phyloP scores from a whole-genome alignment of 495 filamentous ascomycete genomes.

The Diplogelasinospora grovesii region DNA sequence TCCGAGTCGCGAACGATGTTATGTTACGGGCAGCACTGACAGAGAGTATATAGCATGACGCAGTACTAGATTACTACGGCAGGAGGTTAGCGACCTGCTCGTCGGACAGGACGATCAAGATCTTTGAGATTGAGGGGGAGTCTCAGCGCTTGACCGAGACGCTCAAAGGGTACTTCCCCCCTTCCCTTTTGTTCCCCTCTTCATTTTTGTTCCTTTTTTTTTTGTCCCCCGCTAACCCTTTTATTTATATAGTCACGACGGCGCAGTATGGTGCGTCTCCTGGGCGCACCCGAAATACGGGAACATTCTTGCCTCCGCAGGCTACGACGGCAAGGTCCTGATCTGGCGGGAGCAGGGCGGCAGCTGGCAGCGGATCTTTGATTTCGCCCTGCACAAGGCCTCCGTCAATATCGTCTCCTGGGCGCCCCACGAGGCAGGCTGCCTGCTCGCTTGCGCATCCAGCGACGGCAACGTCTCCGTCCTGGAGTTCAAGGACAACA shows the following conservation, averaged over 20 bases:
- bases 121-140: conserved; percentile 96
- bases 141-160: conserved; percentile 87
- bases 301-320: conserved; percentile 89
- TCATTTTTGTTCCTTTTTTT: no score
- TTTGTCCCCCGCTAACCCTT: conserved; percentile 15
- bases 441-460: conserved; percentile 87
- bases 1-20: no score
- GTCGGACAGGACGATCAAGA: conserved; percentile 97
- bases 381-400: conserved; percentile 85
- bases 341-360: conserved; percentile 89
- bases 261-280: conserved; percentile 92
- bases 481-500: conserved; percentile 94
- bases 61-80: conserved; percentile 96
- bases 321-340: conserved; percentile 94
- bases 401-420: conserved; percentile 94
- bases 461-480: conserved; percentile 90
- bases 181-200: no score
- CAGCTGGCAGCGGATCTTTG: conserved; percentile 77
- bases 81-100: conserved; percentile 94
- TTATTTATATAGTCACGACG: conserved; percentile 66
- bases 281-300: conserved; percentile 99
- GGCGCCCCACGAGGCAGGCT: conserved; percentile 94
- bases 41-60: conserved; percentile 81
- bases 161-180: conserved; percentile 87
- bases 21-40: conserved; percentile 8